Percentiles rank a stretch among this genome's conserved stretches.
Conservation (phyloP, 2,329 filamentous ascomycete species). For the Fusarium veterinarium region DNA sequence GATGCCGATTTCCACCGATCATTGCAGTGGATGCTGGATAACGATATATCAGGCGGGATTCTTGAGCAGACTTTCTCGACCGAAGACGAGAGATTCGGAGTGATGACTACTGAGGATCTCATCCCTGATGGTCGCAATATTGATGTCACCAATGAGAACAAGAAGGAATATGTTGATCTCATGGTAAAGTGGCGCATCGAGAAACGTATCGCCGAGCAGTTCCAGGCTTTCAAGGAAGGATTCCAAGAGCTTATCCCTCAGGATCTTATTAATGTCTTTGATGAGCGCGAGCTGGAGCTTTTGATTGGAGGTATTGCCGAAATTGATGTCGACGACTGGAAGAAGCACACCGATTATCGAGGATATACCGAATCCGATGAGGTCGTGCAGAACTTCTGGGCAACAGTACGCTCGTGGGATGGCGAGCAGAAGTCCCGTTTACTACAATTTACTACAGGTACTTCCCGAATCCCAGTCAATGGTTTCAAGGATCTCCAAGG, state of each 20-base stretch:
- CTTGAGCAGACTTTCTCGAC: slow-evolving; percentile 96
- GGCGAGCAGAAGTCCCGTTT: slow-evolving; percentile 97
- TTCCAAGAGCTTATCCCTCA: slow-evolving; percentile 98
- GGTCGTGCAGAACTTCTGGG: slow-evolving; percentile 99
- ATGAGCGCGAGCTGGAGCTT: slow-evolving; percentile 95
- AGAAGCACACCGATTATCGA: slow-evolving; percentile 99
- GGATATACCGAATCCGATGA: slow-evolving; percentile 98
- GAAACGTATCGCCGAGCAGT: slow-evolving; percentile 97
- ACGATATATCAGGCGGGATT: slow-evolving; percentile 92
- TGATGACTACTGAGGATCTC: slow-evolving; percentile 92
- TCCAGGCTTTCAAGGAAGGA: slow-evolving; percentile 95
- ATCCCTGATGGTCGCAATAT: slow-evolving; percentile 92
- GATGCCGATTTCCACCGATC: slow-evolving; percentile 98
- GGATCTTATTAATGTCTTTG: slow-evolving; percentile 97
- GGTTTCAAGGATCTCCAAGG: slow-evolving; percentile 99
- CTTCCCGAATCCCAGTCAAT: slow-evolving; percentile 97
- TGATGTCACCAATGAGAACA: slow-evolving; percentile 98
- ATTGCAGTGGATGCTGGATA: slow-evolving; percentile 97
- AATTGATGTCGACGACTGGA: slow-evolving; percentile 99
- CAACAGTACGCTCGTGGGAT: slow-evolving; percentile 96
- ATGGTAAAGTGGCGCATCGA: slow-evolving; percentile 99
- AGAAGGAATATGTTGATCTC: slow-evolving; percentile 97
- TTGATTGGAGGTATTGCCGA: slow-evolving; percentile 99
- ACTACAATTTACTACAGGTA: slow-evolving; percentile 96
- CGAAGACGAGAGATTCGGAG: slow-evolving; percentile 96